These are phyloP conservation scores for Eragrostis nindensis DNA, from an alignment of 176 grass and related monocot genomes.

Conservation along the genomic window DNA sequence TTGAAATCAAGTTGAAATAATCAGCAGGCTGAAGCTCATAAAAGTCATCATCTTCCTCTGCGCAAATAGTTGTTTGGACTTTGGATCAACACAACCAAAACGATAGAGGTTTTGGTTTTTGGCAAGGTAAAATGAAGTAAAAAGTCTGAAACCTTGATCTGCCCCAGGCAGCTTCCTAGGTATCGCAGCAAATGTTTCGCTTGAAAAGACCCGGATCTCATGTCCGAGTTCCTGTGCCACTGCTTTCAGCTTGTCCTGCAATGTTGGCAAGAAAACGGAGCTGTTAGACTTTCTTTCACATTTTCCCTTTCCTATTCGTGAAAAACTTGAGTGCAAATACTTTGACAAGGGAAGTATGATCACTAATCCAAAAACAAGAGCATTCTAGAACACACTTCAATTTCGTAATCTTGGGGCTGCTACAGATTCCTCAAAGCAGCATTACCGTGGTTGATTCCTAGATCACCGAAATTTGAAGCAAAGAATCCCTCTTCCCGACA, in stretches of 20 bases:
- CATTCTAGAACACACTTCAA: neutral
- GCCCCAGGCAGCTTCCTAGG: conserved; percentile 55
- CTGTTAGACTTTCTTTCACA: neutral
- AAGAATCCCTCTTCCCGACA: neutral
- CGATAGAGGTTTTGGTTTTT: neutral
- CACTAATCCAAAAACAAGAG: neutral
- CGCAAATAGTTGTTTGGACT: conserved; percentile 43
- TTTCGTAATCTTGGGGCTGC: neutral
- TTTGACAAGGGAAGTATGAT: neutral
- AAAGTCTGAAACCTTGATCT: conserved; percentile 58
- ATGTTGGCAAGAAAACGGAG: conserved; percentile 37
- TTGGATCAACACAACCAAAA: conserved; percentile 3
- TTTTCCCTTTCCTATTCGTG: neutral
- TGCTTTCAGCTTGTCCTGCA: conserved; percentile 74
- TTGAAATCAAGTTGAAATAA: conserved; percentile 67
- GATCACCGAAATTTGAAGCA: neutral
- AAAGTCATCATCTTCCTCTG: conserved; percentile 91
- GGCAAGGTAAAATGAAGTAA: neutral
- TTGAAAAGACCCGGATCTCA: conserved; percentile 75
- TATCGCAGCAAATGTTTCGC: conserved; percentile 39
- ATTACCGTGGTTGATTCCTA: neutral
- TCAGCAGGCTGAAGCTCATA: conserved; percentile 91
- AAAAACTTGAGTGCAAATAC: neutral
- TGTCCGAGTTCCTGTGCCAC: conserved; percentile 70
- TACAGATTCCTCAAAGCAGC: neutral